Evolutionary conservation across 2,329 filamentous ascomycete species (phyloP).

Genomic region (Hymenoscyphus occultus): DNA sequence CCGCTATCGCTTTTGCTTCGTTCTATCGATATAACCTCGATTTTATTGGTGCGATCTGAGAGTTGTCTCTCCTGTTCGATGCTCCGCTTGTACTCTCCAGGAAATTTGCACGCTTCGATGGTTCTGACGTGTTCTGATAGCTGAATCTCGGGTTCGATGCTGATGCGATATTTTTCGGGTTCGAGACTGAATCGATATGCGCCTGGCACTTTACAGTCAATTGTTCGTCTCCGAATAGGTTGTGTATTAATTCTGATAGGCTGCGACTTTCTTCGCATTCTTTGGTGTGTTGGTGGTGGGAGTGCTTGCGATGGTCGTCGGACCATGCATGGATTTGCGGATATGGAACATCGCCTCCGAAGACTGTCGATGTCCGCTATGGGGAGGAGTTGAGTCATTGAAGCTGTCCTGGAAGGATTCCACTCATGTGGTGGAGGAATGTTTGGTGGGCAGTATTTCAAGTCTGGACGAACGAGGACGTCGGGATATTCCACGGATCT

Average conservation of each 20-base stretch:
- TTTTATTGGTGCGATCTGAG: slow-evolving; percentile 25
- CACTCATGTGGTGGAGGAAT: slow-evolving; percentile 27
- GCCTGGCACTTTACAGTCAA: slow-evolving; percentile 18
- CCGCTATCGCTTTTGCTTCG: slow-evolving; percentile 1
- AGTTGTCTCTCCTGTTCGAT: slow-evolving; percentile 20
- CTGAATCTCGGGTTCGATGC: slow-evolving; percentile 19
- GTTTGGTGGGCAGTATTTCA: slow-evolving; percentile 26
- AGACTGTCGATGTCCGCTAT: slow-evolving; percentile 20
- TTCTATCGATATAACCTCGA: slow-evolving; percentile 15
- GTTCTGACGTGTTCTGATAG: slow-evolving; percentile 24
- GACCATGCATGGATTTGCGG: slow-evolving; percentile 13
- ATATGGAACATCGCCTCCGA: slow-evolving; percentile 20
- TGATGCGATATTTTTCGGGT: slow-evolving; percentile 15
- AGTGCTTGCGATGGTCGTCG: slow-evolving; percentile 17
- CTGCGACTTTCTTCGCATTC: neutral
- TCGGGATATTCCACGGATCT: slow-evolving; percentile 31
- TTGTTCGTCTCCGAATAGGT: neutral
- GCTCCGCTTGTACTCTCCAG: neutral
- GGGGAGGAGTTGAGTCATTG: slow-evolving; percentile 22
- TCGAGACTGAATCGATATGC: slow-evolving; percentile 19
- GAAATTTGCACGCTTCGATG: no score
- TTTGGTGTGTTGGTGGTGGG: slow-evolving; percentile 14
- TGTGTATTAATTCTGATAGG: neutral
- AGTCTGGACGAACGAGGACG: slow-evolving; percentile 23
- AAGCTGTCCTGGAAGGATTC: slow-evolving; percentile 21